phyloP scores from a whole-genome alignment of 768 basidiomycete species.

The Rhodocollybia butyracea region DNA sequence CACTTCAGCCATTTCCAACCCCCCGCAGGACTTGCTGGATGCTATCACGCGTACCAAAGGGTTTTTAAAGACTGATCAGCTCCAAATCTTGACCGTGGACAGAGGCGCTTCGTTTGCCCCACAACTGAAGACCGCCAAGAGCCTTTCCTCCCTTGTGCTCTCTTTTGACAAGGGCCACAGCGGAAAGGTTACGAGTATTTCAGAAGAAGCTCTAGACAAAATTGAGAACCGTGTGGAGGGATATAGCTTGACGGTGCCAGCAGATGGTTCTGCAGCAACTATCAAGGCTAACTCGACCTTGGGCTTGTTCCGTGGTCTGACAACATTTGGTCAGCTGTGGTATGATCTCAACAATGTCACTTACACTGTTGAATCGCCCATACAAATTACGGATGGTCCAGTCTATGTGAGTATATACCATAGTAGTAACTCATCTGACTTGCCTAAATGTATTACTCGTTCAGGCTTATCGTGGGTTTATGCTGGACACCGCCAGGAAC shows the following conservation, averaged over 20 bases:
- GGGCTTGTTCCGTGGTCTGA: constrained; percentile 68
- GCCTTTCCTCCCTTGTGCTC: constrained; percentile 28
- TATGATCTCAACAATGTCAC: constrained; percentile 45
- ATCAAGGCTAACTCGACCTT: constrained; percentile 61
- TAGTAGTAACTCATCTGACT: neutral
- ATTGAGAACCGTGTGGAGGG: constrained; percentile 53
- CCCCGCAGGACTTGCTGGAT: constrained; percentile 34
- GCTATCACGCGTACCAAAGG: constrained; percentile 32
- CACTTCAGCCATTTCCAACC: constrained; percentile 18
- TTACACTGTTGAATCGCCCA: constrained; percentile 54
- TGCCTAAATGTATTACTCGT: neutral
- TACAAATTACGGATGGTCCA: constrained; percentile 60
- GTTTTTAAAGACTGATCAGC: constrained; percentile 32
- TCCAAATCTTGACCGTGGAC: constrained; percentile 37
- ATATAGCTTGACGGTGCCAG: constrained; percentile 56
- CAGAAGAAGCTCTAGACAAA: constrained; percentile 40
- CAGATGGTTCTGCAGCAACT: constrained; percentile 47
- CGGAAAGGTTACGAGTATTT: constrained; percentile 3
- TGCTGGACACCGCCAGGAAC: constrained; percentile 80
- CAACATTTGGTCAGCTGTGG: constrained; percentile 72
- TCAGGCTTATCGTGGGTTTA: constrained; percentile 72
- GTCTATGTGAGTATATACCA: constrained; percentile 49
- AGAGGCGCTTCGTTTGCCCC: constrained; percentile 32
- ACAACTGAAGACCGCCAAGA: constrained; percentile 22
- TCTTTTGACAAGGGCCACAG: constrained; percentile 14